Conservation (phyloP, 345 rosid species). For the Euphorbia pulcherrima region DNA sequence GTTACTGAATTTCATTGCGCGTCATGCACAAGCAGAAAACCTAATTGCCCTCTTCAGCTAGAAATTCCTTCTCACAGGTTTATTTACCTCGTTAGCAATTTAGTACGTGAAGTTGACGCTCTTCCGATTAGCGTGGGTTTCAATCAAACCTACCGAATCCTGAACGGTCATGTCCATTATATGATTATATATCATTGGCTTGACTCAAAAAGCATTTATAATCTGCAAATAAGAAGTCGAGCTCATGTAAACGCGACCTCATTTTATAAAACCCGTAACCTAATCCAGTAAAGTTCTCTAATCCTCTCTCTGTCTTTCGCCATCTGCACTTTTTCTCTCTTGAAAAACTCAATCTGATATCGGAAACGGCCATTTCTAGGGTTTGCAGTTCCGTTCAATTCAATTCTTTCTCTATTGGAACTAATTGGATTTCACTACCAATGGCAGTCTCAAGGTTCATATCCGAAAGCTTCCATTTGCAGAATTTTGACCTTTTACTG, state of each 20-base stretch:
- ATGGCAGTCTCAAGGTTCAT: constrained; percentile 27
- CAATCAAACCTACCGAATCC: constrained; percentile 2
- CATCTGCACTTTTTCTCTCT: constrained; percentile 10
- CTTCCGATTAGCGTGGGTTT: constrained; percentile 11
- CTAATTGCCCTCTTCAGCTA: too few species aligned
- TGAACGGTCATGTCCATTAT: not conserved
- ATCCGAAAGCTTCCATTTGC: constrained; percentile 24
- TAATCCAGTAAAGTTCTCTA: constrained; percentile 21
- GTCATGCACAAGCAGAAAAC: not conserved
- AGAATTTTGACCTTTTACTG: constrained; percentile 37
- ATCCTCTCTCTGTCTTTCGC: constrained; percentile 8
- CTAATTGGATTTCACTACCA: constrained; percentile 4
- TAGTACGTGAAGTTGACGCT: constrained; percentile 11
- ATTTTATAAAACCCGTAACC: not conserved
- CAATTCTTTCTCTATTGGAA: not conserved
- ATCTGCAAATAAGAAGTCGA: not conserved
- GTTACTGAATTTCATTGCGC: not conserved
- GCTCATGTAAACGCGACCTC: constrained; percentile 21
- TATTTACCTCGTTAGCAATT: constrained; percentile 2
- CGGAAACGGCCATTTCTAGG: constrained; percentile 30
- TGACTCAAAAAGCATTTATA: not conserved
- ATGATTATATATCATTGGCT: constrained; percentile 1
- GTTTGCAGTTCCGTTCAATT: constrained; percentile 30
- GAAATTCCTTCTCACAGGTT: not conserved
- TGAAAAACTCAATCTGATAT: constrained; percentile 11